Conservation (phyloP, 768 basidiomycete genomes). For the Leucosporidium yakuticum region DNA sequence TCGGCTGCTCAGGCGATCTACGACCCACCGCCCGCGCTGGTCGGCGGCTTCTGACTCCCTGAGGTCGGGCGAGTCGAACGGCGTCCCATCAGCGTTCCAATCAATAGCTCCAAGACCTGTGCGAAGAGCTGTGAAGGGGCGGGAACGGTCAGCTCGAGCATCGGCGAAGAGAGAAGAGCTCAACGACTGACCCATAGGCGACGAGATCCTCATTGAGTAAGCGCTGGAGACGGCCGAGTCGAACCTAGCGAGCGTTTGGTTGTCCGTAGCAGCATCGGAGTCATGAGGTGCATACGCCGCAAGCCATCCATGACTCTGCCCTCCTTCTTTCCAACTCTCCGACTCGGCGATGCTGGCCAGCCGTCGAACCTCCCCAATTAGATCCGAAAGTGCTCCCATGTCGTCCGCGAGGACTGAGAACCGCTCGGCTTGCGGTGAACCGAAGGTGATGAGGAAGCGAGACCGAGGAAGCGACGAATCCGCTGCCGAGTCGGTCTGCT, state of each 20-base stretch:
- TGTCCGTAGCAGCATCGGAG: neutral
- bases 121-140: neutral
- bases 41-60: neutral
- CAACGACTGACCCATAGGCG: neutral
- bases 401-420: neutral
- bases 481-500: neutral
- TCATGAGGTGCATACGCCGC: neutral
- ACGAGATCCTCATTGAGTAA: conserved; percentile 3
- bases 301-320: conserved; percentile 2
- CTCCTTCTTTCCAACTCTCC: neutral
- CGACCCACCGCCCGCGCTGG: conserved; percentile 16
- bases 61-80: neutral
- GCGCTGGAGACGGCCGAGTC: conserved; percentile 2
- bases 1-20: conserved; percentile 6
- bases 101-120: neutral
- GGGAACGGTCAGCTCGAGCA: neutral
- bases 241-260: conserved; percentile 1
- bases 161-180: neutral
- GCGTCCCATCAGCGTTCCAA: neutral
- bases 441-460: neutral
- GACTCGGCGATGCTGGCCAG: neutral
- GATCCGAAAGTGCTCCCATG: conserved; percentile 1
- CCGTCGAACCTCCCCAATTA: neutral
- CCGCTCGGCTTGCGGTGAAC: neutral
- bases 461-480: neutral